These are phyloP conservation scores for Dactylellina drechsleri DNA, from an alignment of 2,329 filamentous ascomycete genomes.

Conservation along the genomic window DNA sequence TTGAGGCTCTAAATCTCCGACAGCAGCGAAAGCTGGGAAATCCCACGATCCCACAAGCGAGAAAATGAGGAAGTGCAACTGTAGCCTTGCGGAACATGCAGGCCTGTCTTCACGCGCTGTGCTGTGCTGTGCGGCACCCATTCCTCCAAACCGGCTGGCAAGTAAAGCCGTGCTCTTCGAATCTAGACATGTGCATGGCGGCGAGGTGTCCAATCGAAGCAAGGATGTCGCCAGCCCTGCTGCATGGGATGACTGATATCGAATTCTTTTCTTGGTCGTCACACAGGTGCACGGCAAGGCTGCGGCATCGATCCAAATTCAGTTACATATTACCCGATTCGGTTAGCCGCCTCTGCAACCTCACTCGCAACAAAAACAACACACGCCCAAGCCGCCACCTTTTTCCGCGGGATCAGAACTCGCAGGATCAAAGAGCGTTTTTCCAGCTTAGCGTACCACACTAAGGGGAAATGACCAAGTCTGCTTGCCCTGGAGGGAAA, in stretches of 20 bases:
- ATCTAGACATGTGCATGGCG: background rate
- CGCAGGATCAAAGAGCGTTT: slow-evolving; percentile 44
- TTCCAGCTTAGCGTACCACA: slow-evolving; percentile 45
- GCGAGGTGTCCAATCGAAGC: slow-evolving; percentile 2
- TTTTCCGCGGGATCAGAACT: slow-evolving; percentile 53
- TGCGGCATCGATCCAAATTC: slow-evolving; percentile 37
- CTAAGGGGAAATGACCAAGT: slow-evolving; percentile 21
- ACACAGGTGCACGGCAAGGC: slow-evolving; percentile 13
- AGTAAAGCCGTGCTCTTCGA: background rate
- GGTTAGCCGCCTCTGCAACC: slow-evolving; percentile 32
- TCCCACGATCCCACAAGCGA: slow-evolving; percentile 39
- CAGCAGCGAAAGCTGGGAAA: slow-evolving; percentile 11
- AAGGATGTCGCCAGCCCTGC: slow-evolving; percentile 9
- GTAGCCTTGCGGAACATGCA: slow-evolving; percentile 3
- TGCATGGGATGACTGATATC: slow-evolving; percentile 22
- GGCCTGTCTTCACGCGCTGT: background rate
- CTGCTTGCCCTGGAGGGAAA: background rate
- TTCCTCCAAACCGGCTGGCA: background rate
- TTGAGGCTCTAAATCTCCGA: slow-evolving; percentile 44
- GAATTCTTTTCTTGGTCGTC: background rate
- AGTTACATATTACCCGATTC: slow-evolving; percentile 15
- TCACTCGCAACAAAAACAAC: slow-evolving; percentile 55
- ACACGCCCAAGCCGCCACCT: slow-evolving; percentile 47
- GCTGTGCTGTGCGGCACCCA: slow-evolving; percentile 5
- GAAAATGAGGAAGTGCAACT: background rate